Evolutionary conservation across 2,329 filamentous ascomycete species (phyloP), one percentile per base, ranked within the genome.

Genomic region (Pyricularia grisea): DNA sequence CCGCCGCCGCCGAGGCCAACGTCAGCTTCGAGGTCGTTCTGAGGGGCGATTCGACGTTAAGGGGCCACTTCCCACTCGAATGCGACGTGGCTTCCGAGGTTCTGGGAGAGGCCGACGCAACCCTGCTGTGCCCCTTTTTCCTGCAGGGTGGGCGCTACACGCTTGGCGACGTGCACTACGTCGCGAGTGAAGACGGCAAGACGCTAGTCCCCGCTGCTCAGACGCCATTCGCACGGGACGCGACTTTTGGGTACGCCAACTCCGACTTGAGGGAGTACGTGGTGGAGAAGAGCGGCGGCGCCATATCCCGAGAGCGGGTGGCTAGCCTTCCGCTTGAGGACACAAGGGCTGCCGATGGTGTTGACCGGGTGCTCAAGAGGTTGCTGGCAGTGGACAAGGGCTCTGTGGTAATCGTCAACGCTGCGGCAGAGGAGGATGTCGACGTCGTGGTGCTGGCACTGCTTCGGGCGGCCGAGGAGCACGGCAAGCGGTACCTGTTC

Each of bases 51-150:
- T 87, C 84, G 3, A 88, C 85, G 74, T 87, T 97, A 80, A 92
- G 97, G 64, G 94, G 94, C 70, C 89, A 92, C 78, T 94, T 92
- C 81, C 92, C 93, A 28, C 86, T 96, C 17, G 97, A 96, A 87
- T 94, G 92, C 20, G 92, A 97, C 79, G 83, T 82, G 0, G 83
- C 81, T 0, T 81, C 85, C 69, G 75, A 78, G 0, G 81, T 83
- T 0, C 78, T 87, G 0, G 85, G 85, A 0, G 74, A 77, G 0
- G 79, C 80, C 0, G 83, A 87, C 71, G 84, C 81, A 0, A 85
- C 84, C 80, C 77, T 88, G 1, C 76, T 88, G 0, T 84, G 84
- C 0, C 86, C 86, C 0, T 88, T 88, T 74, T 88, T 88, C 73
- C 77, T 83, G 3, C 85, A 88, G 71, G 87, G 86, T 6, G 86